A percentile compares a stretch with the other conserved stretches of the same genome.
Conservation (phyloP, 169 alveolate species). For the Pseudocohnilembus persalinus region DNA sequence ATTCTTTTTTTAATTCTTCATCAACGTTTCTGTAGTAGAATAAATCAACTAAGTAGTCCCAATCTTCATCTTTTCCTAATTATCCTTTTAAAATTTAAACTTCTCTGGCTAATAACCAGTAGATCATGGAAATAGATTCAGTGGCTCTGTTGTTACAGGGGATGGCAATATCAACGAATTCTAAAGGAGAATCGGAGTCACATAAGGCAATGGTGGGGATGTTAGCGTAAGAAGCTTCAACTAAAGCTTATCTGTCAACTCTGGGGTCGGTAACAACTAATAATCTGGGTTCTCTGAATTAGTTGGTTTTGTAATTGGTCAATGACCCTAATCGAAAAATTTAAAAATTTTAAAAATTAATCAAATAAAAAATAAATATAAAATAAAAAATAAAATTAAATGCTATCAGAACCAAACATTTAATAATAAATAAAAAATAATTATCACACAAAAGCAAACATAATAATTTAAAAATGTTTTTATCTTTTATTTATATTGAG, state of each 20-base stretch:
- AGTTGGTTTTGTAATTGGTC: slow-evolving; percentile 97
- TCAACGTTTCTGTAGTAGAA: slow-evolving; percentile 85
- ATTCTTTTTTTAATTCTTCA: slow-evolving; percentile 48
- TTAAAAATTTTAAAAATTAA: no score
- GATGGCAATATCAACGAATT: slow-evolving; percentile 98
- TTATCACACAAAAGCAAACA: no score
- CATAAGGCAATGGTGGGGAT: slow-evolving; percentile 98
- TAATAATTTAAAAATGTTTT: no score
- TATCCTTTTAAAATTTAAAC: slow-evolving; percentile 95
- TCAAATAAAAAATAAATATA: no score
- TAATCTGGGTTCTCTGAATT: slow-evolving; percentile 98
- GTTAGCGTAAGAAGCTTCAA: slow-evolving; percentile 97
- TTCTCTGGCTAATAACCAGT: slow-evolving; percentile 98
- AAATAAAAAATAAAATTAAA: no score
- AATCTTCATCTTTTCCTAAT: slow-evolving; percentile 79
- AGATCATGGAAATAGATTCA: slow-evolving; percentile 97
- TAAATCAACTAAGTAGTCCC: slow-evolving; percentile 95
- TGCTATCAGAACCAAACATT: no score
- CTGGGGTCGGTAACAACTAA: slow-evolving; percentile 99
- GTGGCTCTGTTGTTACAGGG: slow-evolving; percentile 97
- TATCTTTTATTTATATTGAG: no score
- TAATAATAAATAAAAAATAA: no score
- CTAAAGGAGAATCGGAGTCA: slow-evolving; percentile 97
- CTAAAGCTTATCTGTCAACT: slow-evolving; percentile 96
- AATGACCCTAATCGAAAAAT: slow-evolving; percentile 71